Evolutionary conservation across 2,329 filamentous ascomycete species (phyloP).

Genomic region (Hymenoscyphus occultus): DNA sequence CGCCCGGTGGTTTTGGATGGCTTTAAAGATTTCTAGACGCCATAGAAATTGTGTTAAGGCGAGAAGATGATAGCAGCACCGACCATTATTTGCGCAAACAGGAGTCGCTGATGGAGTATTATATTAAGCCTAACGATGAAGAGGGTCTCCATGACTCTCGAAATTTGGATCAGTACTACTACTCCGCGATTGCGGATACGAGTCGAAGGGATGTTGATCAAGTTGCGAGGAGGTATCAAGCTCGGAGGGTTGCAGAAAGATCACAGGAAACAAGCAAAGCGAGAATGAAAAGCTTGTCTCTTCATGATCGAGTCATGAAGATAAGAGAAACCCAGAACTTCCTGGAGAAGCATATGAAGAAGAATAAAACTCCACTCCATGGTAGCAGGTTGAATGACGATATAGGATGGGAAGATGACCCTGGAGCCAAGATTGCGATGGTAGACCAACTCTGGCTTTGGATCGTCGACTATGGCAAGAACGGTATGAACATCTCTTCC

Average conservation of each 20-base stretch:
- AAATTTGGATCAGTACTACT: slow-evolving; percentile 2
- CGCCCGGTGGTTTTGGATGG: neutral
- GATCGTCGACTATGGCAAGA: neutral
- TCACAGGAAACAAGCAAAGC: neutral
- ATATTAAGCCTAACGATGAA: neutral
- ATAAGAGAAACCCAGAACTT: neutral
- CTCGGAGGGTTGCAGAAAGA: neutral
- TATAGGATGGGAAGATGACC: neutral
- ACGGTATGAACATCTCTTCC: neutral
- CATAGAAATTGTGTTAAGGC: neutral
- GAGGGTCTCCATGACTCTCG: slow-evolving; percentile 1
- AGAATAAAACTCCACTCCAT: neutral
- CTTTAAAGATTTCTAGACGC: neutral
- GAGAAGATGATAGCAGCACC: neutral
- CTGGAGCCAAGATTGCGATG: neutral
- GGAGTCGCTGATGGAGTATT: neutral
- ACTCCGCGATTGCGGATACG: neutral
- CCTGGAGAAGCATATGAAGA: neutral
- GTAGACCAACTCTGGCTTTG: slow-evolving; percentile 8
- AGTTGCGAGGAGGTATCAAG: neutral
- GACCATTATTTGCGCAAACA: neutral
- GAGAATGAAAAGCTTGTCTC: neutral
- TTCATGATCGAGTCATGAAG: neutral
- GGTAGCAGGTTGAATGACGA: neutral
- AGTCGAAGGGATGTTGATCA: slow-evolving; percentile 2